Evolutionary conservation across 1,139 yeast species (phyloP).

Genomic region (Kodamaea arcana): DNA sequence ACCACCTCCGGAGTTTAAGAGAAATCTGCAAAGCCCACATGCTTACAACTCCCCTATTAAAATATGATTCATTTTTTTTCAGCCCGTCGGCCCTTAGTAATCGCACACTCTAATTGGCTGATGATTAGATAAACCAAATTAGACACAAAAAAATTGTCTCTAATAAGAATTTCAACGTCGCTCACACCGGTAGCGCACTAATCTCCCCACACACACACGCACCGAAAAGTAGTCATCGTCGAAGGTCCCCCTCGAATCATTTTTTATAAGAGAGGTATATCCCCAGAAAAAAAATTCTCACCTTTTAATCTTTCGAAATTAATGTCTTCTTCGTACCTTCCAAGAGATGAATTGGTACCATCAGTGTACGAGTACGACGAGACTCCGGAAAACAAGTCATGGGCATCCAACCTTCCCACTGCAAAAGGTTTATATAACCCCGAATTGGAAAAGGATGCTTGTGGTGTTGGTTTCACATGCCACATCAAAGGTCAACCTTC

Average conservation of each 20-base stretch:
- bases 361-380: constrained; percentile 65
- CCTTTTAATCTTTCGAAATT: constrained; percentile 1
- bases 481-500: constrained; percentile 84
- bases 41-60: no score
- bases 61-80: no score
- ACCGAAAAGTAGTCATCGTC: background rate
- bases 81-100: constrained; percentile 1
- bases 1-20: no score
- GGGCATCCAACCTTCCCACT: constrained; percentile 88
- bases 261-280: background rate
- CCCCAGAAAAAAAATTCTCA: constrained; percentile 1
- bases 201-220: background rate
- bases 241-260: background rate
- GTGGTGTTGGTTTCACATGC: constrained; percentile 98
- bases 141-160: constrained; percentile 2
- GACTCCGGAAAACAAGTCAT: constrained; percentile 72
- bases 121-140: constrained; percentile 5
- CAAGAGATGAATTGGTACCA: constrained; percentile 38
- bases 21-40: no score
- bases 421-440: constrained; percentile 93
- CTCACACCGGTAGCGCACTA: background rate
- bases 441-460: constrained; percentile 90
- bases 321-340: constrained; percentile 31
- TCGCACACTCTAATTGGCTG: constrained; percentile 4
- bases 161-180: background rate